phyloP scores from a whole-genome alignment of 176 grass and related monocot genomes.

The Oryza brachyantha region DNA sequence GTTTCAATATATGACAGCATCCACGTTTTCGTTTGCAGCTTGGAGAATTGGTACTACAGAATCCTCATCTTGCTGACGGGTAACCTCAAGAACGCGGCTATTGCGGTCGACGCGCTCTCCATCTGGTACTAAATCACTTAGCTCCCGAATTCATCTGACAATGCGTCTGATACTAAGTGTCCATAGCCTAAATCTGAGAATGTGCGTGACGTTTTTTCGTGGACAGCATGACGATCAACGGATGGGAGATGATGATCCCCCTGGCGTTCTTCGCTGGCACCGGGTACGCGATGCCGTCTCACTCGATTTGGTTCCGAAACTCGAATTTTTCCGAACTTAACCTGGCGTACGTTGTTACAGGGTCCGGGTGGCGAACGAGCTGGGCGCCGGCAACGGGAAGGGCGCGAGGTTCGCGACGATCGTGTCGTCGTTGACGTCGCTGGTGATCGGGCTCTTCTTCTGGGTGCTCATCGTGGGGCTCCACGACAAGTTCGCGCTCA shows the following conservation, averaged over 20 bases:
- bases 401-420: conserved; percentile 73
- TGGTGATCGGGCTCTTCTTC: conserved; percentile 86
- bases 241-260: conserved; percentile 95
- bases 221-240: conserved; percentile 85
- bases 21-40: conserved; percentile 30
- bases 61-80: conserved; percentile 76
- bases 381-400: conserved; percentile 80
- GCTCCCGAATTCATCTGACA: neutral
- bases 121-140: conserved; percentile 60
- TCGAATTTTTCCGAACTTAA: too few species aligned
- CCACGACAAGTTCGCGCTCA: conserved; percentile 73
- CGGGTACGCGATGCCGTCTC: conserved; percentile 29
- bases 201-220: too few species aligned
- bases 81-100: conserved; percentile 70
- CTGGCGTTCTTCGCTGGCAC: conserved; percentile 89
- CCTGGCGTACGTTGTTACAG: too few species aligned
- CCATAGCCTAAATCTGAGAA: too few species aligned
- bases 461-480: conserved; percentile 67
- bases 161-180: too few species aligned
- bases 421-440: conserved; percentile 63
- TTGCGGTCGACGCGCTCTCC: conserved; percentile 87
- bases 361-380: conserved; percentile 89
- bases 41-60: conserved; percentile 98
- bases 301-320: neutral
- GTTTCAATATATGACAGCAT: too few species aligned